Base-by-base conservation (phyloP, 129 eudicot species). In the Solidago caesia region DNA sequence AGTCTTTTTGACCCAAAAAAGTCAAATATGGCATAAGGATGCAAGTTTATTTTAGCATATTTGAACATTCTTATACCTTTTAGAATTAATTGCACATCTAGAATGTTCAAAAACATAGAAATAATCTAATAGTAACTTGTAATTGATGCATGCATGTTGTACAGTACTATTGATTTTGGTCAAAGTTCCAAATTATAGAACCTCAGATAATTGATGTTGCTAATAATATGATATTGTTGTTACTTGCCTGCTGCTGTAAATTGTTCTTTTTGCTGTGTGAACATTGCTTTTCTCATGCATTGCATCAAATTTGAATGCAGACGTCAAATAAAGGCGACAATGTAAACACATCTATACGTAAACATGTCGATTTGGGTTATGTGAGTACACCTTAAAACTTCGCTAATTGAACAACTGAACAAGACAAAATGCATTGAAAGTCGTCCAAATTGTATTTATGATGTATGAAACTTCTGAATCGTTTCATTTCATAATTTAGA, bases 1-100 rank as follows among this genome's bases (percentile, higher is more conserved):
- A 80, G 80, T 65, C 62, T 52, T 78, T 57, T 33, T 55, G 42
- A 64, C 42, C 49, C 26, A 43, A 45, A 64, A 64, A 51, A 53
- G 62, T 71, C 56, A 9, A 6, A 33, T 66, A 42, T 46, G 52
- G 70, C 73, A 46, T 56, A 72, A 16, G 56, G 67, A 29, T 79
- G 15, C 73, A 15, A 12, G 72, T 73, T 72, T 66, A n/a, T 13
- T 42, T 53, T 44, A 44, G 25, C 73, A 53, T 71, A 44, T 55
- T 26, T 64, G 6, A 6, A 71, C 60, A 15, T 53, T 56, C 62
- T 72, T 57, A 79, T 79, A 79, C 21, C 53, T 44, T 56, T 44
- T 45, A 44, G 67, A 79, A 79, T 64, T 64, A 44, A 41, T 29
- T 55, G 14, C 64, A 67, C 48, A 71, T 44, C 13, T 79, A 55